Conservation (phyloP, 2,329 filamentous ascomycete species). For the Rhinocladiella similis region DNA sequence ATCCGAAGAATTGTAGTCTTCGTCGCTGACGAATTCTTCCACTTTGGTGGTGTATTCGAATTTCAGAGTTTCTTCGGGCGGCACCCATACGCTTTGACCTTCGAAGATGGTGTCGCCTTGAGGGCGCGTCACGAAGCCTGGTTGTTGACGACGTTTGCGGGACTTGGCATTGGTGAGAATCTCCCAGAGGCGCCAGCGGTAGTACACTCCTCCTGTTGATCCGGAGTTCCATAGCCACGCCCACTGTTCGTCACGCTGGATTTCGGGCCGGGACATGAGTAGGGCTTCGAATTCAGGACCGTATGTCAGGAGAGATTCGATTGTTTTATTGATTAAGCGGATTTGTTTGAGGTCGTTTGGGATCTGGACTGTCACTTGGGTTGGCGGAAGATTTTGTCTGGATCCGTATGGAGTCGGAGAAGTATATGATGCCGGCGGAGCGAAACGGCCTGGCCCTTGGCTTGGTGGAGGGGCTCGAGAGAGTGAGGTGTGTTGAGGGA, state of each 20-base stretch:
- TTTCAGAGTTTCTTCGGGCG: slow-evolving; percentile 69
- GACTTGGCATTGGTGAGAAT: slow-evolving; percentile 65
- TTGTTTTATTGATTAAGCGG: slow-evolving; percentile 81
- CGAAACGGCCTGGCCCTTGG: slow-evolving; percentile 64
- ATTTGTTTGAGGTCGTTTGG: slow-evolving; percentile 78
- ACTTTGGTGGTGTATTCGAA: slow-evolving; percentile 79
- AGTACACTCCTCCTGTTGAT: slow-evolving; percentile 80
- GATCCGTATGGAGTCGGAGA: slow-evolving; percentile 40
- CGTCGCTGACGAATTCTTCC: slow-evolving; percentile 77
- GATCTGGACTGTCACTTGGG: slow-evolving; percentile 70
- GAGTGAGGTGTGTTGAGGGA: slow-evolving; percentile 52
- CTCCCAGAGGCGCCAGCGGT: slow-evolving; percentile 89
- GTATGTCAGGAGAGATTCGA: slow-evolving; percentile 76
- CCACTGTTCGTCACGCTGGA: slow-evolving; percentile 86
- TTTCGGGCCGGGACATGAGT: slow-evolving; percentile 80
- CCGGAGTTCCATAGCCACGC: slow-evolving; percentile 90
- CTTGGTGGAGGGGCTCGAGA: slow-evolving; percentile 51
- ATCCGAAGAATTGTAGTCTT: slow-evolving; percentile 83
- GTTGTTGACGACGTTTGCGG: slow-evolving; percentile 27
- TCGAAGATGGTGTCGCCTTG: slow-evolving; percentile 65
- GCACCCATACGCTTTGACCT: slow-evolving; percentile 73
- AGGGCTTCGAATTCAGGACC: slow-evolving; percentile 88
- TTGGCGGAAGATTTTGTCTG: slow-evolving; percentile 38
- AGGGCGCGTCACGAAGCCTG: slow-evolving; percentile 27
- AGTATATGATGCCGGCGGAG: slow-evolving; percentile 73